phyloP scores from a whole-genome alignment of 2,329 filamentous ascomycete genomes.

The Sphaceloma murrayae region DNA sequence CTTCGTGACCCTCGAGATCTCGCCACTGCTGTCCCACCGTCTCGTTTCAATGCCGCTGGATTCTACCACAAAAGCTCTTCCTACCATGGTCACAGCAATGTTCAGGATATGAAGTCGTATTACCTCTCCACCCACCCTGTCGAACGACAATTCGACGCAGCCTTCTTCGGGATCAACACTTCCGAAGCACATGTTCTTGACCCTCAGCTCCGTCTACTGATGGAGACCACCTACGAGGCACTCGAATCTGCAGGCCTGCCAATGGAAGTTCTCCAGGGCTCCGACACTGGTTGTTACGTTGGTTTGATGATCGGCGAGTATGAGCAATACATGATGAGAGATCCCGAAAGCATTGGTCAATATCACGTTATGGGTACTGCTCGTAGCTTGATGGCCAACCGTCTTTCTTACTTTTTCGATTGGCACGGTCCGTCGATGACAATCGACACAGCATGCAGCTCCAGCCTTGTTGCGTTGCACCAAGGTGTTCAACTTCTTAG shows the following conservation, averaged over 20 bases:
- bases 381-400: conserved; percentile 32
- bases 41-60: conserved; percentile 24
- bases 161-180: conserved; percentile 35
- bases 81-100: conserved; percentile 20
- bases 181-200: conserved; percentile 35
- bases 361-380: conserved; percentile 26
- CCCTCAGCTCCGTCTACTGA: conserved; percentile 33
- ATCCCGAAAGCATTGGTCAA: conserved; percentile 14
- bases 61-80: conserved; percentile 14
- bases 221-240: conserved; percentile 37
- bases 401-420: conserved; percentile 32
- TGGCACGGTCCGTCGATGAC: conserved; percentile 35
- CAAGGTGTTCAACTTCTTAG: conserved; percentile 26
- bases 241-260: conserved; percentile 21
- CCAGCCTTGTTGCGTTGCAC: conserved; percentile 32
- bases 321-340: conserved; percentile 16
- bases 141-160: conserved; percentile 28
- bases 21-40: conserved; percentile 20
- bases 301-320: conserved; percentile 1
- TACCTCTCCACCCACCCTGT: conserved; percentile 27
- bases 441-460: conserved; percentile 41
- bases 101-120: conserved; percentile 19
- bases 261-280: conserved; percentile 16
- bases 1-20: conserved; percentile 18
- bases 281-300: conserved; percentile 3